These are phyloP conservation scores for Penicillium sp. DNA, from an alignment of 2,329 filamentous ascomycete species.

Conservation along the genomic window DNA sequence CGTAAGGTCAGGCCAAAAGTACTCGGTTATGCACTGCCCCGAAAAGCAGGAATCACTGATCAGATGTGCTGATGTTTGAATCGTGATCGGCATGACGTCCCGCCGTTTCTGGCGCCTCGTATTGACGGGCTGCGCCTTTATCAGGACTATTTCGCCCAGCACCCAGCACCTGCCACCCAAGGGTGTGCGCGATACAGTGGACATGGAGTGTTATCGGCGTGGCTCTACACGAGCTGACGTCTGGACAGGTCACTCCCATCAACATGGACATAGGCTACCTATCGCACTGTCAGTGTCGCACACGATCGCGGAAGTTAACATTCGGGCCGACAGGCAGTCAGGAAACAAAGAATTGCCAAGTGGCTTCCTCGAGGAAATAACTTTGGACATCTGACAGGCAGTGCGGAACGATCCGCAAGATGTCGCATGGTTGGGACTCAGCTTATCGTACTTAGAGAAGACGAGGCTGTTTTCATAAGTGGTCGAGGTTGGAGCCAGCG, in stretches of 20 bases:
- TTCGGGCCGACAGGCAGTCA: background rate
- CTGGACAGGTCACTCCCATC: background rate
- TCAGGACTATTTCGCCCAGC: constrained; percentile 3
- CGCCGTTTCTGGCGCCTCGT: constrained; percentile 1
- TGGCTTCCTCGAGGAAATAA: background rate
- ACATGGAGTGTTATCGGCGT: background rate
- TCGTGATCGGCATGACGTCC: constrained; percentile 12
- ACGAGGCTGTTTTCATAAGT: constrained; percentile 9
- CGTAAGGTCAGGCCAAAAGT: background rate
- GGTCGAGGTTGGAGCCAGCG: background rate
- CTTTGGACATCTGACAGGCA: background rate
- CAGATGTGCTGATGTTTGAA: background rate
- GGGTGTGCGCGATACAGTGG: constrained; percentile 1
- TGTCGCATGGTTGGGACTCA: background rate
- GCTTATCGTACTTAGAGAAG: background rate
- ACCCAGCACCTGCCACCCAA: background rate
- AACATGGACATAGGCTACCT: background rate
- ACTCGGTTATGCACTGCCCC: constrained; percentile 22
- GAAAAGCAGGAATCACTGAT: constrained; percentile 3
- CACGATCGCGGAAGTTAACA: background rate
- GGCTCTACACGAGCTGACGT: constrained; percentile 1
- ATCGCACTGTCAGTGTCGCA: background rate
- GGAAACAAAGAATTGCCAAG: background rate
- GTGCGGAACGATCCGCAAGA: background rate
- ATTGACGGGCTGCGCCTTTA: constrained; percentile 9